Percentiles rank a stretch among this genome's conserved stretches.
Conservation (phyloP, 2,329 filamentous ascomycete genomes). For the Aureobasidium sp. region DNA sequence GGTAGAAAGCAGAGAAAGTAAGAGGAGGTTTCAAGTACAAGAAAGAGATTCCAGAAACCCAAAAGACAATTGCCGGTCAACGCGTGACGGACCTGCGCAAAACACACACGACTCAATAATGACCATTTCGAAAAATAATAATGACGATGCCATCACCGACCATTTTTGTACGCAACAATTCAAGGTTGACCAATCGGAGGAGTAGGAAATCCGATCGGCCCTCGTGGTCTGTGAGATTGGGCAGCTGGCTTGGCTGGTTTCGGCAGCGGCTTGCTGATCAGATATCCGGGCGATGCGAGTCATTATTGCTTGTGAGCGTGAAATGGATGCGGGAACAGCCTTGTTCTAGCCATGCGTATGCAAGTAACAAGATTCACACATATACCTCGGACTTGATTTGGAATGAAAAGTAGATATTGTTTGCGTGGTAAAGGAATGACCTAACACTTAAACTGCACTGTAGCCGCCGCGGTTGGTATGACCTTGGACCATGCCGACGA, state of each 20-base stretch:
- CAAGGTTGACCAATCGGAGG: constrained; percentile 5
- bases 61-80: not conserved
- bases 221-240: not conserved
- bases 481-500: constrained; percentile 77
- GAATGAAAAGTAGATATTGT: not conserved
- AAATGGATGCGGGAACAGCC: no score
- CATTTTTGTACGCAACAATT: not conserved
- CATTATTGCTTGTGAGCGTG: no score
- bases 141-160: constrained; percentile 10
- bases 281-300: not conserved
- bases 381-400: no score
- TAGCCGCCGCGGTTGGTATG: constrained; percentile 78
- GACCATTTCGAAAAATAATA: not conserved
- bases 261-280: not conserved
- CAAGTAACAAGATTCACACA: no score
- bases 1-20: not conserved
- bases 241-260: not conserved
- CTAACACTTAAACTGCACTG: constrained; percentile 67
- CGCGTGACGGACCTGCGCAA: not conserved
- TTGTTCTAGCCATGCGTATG: no score
- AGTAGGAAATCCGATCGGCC: not conserved
- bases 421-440: not conserved
- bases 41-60: not conserved
- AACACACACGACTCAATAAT: constrained; percentile 2
- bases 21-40: not conserved